These are phyloP conservation scores for Biscutella laevigata DNA, from an alignment of 441 rosid genomes.

Conservation along the genomic window DNA sequence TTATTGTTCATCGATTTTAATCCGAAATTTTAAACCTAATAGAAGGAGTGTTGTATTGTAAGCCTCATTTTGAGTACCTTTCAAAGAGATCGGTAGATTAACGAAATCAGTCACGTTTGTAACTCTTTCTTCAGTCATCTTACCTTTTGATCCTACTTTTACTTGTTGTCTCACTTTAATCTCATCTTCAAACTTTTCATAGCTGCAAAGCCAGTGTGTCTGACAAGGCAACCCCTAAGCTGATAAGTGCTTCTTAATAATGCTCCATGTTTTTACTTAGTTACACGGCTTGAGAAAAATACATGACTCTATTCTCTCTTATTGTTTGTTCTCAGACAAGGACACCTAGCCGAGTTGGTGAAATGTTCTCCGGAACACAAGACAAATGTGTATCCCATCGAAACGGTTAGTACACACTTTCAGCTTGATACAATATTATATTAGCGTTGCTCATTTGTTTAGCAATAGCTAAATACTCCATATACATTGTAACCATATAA, in stretches of 20 bases:
- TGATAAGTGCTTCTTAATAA: slow-evolving; percentile 41
- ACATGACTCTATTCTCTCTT: slow-evolving; percentile 11
- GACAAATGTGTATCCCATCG: slow-evolving; percentile 94
- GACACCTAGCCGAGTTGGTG: slow-evolving; percentile 88
- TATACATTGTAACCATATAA: too few species aligned
- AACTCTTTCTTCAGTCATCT: not conserved
- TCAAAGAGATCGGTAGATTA: slow-evolving; percentile 87
- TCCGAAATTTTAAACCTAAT: too few species aligned
- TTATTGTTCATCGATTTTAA: too few species aligned
- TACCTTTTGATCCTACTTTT: not conserved
- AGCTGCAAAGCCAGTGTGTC: slow-evolving; percentile 79
- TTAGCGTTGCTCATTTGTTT: too few species aligned
- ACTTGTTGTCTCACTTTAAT: slow-evolving; percentile 5
- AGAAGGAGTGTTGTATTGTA: slow-evolving; percentile 94
- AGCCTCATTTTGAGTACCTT: slow-evolving; percentile 96
- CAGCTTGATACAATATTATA: slow-evolving; percentile 12
- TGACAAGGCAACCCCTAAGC: slow-evolving; percentile 75
- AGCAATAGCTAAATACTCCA: too few species aligned
- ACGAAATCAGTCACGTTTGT: slow-evolving; percentile 85
- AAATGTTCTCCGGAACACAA: slow-evolving; percentile 93
- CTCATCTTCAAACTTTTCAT: slow-evolving; percentile 28
- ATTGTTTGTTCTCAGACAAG: slow-evolving; percentile 52
- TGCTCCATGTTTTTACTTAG: slow-evolving; percentile 3
- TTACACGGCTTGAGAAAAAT: not conserved
- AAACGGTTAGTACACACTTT: slow-evolving; percentile 48